phyloP scores from a whole-genome alignment of 176 grass and related monocot genomes.

The Chloris gayana region DNA sequence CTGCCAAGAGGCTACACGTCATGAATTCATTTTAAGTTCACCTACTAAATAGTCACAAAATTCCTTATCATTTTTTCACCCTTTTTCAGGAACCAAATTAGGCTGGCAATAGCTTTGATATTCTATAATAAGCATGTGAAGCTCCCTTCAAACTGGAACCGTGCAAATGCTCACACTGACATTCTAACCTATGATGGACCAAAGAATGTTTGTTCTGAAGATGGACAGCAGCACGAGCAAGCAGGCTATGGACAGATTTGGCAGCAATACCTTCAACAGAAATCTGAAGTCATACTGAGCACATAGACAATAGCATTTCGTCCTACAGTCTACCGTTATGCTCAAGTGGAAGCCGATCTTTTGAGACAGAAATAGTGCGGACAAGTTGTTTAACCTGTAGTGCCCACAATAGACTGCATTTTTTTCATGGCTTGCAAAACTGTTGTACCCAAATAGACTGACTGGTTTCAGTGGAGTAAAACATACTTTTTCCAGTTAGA shows the following conservation, averaged over 20 bases:
- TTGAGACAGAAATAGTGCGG: neutral
- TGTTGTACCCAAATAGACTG: constrained; percentile 19
- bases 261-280: constrained; percentile 57
- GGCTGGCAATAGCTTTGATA: constrained; percentile 53
- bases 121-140: constrained; percentile 67
- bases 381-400: constrained; percentile 1
- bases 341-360: neutral
- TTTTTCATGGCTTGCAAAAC: neutral
- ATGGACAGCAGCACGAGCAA: constrained; percentile 43
- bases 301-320: constrained; percentile 22
- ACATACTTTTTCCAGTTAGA: neutral
- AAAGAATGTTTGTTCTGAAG: constrained; percentile 53
- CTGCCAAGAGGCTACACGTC: neutral
- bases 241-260: constrained; percentile 45
- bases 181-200: constrained; percentile 73
- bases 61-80: neutral
- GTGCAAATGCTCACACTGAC: constrained; percentile 33
- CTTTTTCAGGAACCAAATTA: constrained; percentile 56
- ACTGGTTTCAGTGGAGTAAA: neutral
- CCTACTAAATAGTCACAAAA: neutral
- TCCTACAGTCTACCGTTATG: neutral
- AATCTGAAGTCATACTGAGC: constrained; percentile 49
- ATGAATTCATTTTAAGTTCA: neutral
- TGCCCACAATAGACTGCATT: neutral
- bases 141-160: constrained; percentile 72